Base-by-base conservation (phyloP, 108 stramenopile genomes). In the Cyclotella sp. region DNA sequence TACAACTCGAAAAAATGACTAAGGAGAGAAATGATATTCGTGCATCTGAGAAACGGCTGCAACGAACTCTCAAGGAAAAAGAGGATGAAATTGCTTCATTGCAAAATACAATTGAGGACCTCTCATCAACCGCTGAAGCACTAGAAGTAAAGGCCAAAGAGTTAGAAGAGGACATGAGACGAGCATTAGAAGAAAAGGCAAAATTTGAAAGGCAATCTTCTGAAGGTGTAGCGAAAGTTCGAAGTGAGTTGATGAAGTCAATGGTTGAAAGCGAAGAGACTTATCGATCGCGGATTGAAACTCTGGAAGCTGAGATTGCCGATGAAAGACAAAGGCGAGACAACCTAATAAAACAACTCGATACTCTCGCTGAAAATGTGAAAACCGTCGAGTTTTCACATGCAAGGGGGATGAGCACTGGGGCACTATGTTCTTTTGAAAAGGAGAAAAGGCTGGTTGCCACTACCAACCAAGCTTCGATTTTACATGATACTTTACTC, bases 201-300 rank as follows among this genome's bases (percentile, higher is more conserved):
- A 79, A 85, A 43, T 79, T 88, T 19, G 88, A 94, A 68, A 74
- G 77, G 12, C 67, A 89, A 43, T 88, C 90, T 46, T 90, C 88
- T 40, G 90, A 90, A 66, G 87, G 87, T 28, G 89, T 86, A 15
- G 63, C 88, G 28, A 82, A 86, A 55, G 91, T 86, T 16, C 77
- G 91, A 30, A 89, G 77, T 57, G 93, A 94, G 66, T 88, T 94
- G 87, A 86, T 87, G 58, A 80, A 90, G 67, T 88, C 93, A 15
- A 70, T 91, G 28, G 70, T 88, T 16, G 91, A 94, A 34, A 88
- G 87, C 52, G 93, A 94, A 62, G 93, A 91, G 63, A 88, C 88
- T n/a, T 90, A 91, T 64, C 82, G 79, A 49, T 62, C 80, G 2
- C 89, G 90, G 53, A 84, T 91, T 45, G 85, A 90, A 26, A 72